Conservation (phyloP, 2,329 filamentous ascomycete genomes). For the Sarocladiaceae sp. region DNA sequence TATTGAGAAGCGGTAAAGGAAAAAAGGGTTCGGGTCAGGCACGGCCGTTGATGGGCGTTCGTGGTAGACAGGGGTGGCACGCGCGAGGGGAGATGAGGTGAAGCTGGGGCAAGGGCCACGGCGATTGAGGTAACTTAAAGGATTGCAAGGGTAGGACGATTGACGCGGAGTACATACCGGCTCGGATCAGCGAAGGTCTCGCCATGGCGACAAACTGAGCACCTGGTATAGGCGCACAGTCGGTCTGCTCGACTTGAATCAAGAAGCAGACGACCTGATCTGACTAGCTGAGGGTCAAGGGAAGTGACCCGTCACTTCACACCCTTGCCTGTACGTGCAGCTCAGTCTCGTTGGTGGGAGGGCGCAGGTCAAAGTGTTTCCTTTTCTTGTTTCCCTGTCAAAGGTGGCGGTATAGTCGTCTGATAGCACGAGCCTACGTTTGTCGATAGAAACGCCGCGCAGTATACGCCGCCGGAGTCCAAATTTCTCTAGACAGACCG, state of each 20-base stretch:
- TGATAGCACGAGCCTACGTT: too few species aligned
- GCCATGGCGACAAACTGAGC: constrained; percentile 40
- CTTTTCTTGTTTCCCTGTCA: background rate
- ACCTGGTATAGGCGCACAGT: constrained; percentile 1
- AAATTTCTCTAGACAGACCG: constrained; percentile 4
- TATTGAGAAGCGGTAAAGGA: constrained; percentile 4
- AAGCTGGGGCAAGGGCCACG: background rate
- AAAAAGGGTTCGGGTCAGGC: constrained; percentile 8
- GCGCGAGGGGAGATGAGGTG: constrained; percentile 2
- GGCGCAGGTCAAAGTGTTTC: background rate
- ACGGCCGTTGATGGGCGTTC: background rate
- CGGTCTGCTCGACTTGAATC: background rate
- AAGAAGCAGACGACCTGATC: constrained; percentile 7
- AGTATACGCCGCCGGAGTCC: too few species aligned
- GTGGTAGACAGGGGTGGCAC: constrained; percentile 8
- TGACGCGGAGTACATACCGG: constrained; percentile 41
- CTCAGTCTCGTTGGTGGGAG: background rate
- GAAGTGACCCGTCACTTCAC: constrained; percentile 7
- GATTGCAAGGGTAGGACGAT: constrained; percentile 14
- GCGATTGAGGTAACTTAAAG: background rate
- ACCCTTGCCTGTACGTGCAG: background rate
- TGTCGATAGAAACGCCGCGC: too few species aligned
- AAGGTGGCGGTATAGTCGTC: too few species aligned
- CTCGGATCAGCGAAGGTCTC: constrained; percentile 53
- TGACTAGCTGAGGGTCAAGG: background rate